Evolutionary conservation across 495 filamentous ascomycete genomes (phyloP).

Genomic region (Penicillium simplicissimum): DNA sequence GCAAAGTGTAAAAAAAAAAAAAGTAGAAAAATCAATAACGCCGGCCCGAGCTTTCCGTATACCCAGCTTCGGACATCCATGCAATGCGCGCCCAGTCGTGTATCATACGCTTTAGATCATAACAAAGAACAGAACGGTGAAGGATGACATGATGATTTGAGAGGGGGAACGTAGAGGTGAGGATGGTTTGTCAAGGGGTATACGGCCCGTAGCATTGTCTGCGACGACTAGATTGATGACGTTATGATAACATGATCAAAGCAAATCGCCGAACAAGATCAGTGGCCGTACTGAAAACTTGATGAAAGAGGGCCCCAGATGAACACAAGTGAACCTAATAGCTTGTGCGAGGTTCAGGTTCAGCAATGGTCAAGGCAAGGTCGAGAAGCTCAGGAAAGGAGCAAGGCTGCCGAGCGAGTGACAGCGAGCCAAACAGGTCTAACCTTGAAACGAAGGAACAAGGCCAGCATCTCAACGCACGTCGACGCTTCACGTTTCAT

Average conservation of each 20-base stretch:
- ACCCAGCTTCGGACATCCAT: conserved; percentile 15
- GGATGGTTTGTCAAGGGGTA: not conserved
- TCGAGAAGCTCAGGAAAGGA: not conserved
- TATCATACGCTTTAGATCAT: conserved; percentile 3
- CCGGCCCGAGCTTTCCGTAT: conserved; percentile 20
- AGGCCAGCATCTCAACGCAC: not conserved
- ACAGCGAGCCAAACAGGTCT: not conserved
- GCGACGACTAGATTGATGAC: conserved; percentile 12
- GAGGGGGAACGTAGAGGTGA: not conserved
- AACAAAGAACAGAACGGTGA: not conserved
- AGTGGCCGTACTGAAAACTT: not conserved
- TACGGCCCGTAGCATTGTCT: conserved; percentile 15
- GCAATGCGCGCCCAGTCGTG: conserved; percentile 12
- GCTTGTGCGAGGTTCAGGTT: not conserved
- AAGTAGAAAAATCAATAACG: conserved; percentile 7
- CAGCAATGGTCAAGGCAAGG: not conserved
- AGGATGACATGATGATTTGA: not conserved
- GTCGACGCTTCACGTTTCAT: not conserved
- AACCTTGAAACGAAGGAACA: not conserved
- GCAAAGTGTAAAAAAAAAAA: too few species aligned
- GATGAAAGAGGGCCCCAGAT: not conserved
- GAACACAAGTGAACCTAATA: not conserved
- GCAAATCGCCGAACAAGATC: conserved; percentile 6
- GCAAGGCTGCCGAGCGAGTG: not conserved
- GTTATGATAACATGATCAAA: conserved; percentile 19